Conservation (phyloP, 345 rosid species). For the Microcos paniculata region DNA sequence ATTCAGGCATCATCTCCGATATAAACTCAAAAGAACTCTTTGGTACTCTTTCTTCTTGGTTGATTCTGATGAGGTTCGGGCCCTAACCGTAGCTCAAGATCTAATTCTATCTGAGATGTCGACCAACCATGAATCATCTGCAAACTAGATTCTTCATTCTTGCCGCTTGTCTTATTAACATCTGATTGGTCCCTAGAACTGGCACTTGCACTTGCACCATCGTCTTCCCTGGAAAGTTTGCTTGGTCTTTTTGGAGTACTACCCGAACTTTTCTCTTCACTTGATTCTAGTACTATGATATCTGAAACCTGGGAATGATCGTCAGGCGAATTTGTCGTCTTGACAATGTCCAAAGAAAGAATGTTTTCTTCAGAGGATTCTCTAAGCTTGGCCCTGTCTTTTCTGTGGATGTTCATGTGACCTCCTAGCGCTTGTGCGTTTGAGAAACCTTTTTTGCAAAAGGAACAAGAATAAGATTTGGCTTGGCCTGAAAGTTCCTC, state of each 20-base stretch:
- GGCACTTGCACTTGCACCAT: not conserved
- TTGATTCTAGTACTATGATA: conserved; percentile 18
- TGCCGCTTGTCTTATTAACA: not conserved
- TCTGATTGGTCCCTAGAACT: conserved; percentile 17
- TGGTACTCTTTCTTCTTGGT: not conserved
- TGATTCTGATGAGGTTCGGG: conserved; percentile 27
- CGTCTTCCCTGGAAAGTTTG: conserved; percentile 14
- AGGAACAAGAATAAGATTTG: conserved; percentile 44
- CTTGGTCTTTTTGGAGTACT: conserved; percentile 11
- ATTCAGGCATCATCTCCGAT: not conserved
- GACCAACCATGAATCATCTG: conserved; percentile 7
- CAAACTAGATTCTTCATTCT: conserved; percentile 12
- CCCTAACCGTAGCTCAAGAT: conserved; percentile 73
- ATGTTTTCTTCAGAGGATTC: conserved; percentile 31
- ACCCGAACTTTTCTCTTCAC: conserved; percentile 14
- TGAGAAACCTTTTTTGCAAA: conserved; percentile 64
- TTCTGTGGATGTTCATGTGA: conserved; percentile 71
- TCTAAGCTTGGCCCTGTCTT: conserved; percentile 52
- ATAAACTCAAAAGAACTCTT: not conserved
- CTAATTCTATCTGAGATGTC: conserved; percentile 37
- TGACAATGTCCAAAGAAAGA: conserved; percentile 27
- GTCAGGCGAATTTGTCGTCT: not conserved
- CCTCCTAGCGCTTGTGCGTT: conserved; percentile 80
- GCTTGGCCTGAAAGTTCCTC: conserved; percentile 18
- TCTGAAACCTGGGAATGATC: conserved; percentile 4